phyloP scores from a whole-genome alignment of 257 asterid species.

The Scutellaria baicalensis region DNA sequence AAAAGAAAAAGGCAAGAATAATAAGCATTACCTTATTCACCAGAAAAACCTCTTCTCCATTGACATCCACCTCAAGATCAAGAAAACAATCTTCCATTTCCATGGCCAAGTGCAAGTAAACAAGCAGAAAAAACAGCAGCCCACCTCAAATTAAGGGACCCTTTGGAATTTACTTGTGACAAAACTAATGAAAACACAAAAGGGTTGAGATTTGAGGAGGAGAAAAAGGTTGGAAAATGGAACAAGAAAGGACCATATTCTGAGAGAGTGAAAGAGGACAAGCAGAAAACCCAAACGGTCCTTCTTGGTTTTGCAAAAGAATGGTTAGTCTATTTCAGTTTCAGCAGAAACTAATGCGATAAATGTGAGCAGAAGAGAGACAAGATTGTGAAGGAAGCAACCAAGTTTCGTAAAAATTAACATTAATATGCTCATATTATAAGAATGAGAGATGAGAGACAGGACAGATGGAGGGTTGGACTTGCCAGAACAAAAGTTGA shows the following conservation, averaged over 20 bases:
- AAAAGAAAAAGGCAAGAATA: background rate
- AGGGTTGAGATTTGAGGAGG: constrained; percentile 10
- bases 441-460: constrained; percentile 17
- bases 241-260: constrained; percentile 36
- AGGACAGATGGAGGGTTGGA: constrained; percentile 20
- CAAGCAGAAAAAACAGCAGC: constrained; percentile 1
- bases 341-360: constrained; percentile 13
- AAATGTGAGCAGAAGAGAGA: constrained; percentile 33
- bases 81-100: constrained; percentile 57
- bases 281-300: constrained; percentile 29
- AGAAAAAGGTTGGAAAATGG: constrained; percentile 14
- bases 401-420: constrained; percentile 16
- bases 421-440: constrained; percentile 20
- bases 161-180: constrained; percentile 16
- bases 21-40: constrained; percentile 67
- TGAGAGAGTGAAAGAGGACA: constrained; percentile 38
- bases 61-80: constrained; percentile 81
- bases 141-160: constrained; percentile 40
- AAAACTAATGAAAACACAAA: background rate
- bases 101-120: constrained; percentile 36
- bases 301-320: constrained; percentile 47
- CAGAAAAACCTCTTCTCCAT: constrained; percentile 76
- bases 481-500: constrained; percentile 20
- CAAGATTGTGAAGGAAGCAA: constrained; percentile 57
- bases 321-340: constrained; percentile 29